Evolutionary conservation across 2,329 filamentous ascomycete genomes (phyloP), one percentile per base, ranked within the genome.

Genomic region (Sordariomycetes sp.): DNA sequence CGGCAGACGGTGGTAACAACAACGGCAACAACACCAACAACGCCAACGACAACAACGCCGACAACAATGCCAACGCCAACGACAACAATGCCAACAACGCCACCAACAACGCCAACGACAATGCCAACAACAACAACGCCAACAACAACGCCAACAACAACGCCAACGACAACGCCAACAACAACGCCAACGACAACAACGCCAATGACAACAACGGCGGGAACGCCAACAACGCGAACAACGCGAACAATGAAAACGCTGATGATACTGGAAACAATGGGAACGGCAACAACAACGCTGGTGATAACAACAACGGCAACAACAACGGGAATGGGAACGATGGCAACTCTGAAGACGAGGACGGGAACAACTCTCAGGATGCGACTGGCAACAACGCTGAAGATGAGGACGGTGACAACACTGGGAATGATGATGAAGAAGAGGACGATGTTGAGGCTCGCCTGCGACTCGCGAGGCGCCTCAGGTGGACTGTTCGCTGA

Each of bases 111-210:
- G 16, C 3, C 8, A 46, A n/a, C 28, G 28, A n/a, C 16, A 46
- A n/a, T 18, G 7, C 40, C 28, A 32, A 32, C 28, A 8, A 8
- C 28, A 32, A 32, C 28, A 32, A 32, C 8, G 28, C 4, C 4
- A 32, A 32, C 28, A 8, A 8, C 28, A 32, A 32, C 8, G 28
- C 4, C 28, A 32, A 32, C 28, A 60, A 24, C 14, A 40, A 14
- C 51, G 59, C 37, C 28, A 32, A 32, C 28, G 28, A 8, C 28
- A 32, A 32, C 28, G 28, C 4, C 22, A 59, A 60, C 37, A 56
- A 48, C 32, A 61, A 61, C 22, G 61, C 55, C n/a, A 22, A 51
- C 40, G 7, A 46, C 7, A 32, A 4, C 28, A 46, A n/a, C 6
- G 18, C 5, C 28, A 32, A 32, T 8, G 28, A 8, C 28, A 32